Evolutionary conservation across 305 asterid genomes (phyloP).

Genomic region (Fraxinus paxiana): DNA sequence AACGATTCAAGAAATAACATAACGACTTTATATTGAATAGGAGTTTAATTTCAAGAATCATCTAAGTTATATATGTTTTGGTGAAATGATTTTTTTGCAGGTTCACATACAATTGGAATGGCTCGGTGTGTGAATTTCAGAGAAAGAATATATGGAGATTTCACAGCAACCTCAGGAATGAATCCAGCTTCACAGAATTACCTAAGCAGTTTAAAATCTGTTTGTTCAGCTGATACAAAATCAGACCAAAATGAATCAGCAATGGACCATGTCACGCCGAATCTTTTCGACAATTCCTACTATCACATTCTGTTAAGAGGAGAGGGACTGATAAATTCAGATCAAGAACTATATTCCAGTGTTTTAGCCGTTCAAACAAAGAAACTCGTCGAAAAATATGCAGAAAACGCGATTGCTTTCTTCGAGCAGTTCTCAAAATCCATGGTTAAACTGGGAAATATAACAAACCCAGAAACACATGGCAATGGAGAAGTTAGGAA

Average conservation of each 20-base stretch:
- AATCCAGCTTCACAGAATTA: conserved; percentile 45
- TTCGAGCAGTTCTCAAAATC: conserved; percentile 79
- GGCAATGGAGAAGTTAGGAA: conserved; percentile 75
- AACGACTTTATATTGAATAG: not conserved
- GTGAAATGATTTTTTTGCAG: conserved; percentile 28
- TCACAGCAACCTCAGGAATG: conserved; percentile 34
- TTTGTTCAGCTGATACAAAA: conserved; percentile 52
- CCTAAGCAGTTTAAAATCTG: conserved; percentile 49
- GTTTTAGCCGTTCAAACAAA: conserved; percentile 52
- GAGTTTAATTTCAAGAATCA: not conserved
- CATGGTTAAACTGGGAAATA: conserved; percentile 83
- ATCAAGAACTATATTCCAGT: conserved; percentile 74
- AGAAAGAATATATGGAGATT: conserved; percentile 68
- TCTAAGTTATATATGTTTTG: not conserved
- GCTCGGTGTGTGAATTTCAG: conserved; percentile 77
- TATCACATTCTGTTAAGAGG: conserved; percentile 58
- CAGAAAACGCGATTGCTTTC: conserved; percentile 60
- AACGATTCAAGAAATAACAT: not conserved
- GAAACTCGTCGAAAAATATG: conserved; percentile 58
- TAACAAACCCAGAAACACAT: conserved; percentile 60
- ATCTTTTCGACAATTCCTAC: conserved; percentile 69
- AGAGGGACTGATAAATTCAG: conserved; percentile 69
- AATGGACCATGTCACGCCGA: conserved; percentile 63
- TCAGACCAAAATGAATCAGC: conserved; percentile 66
- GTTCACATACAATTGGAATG: conserved; percentile 93